Evolutionary conservation across 768 basidiomycete genomes (phyloP).

Genomic region (Lactarius tabidus): DNA sequence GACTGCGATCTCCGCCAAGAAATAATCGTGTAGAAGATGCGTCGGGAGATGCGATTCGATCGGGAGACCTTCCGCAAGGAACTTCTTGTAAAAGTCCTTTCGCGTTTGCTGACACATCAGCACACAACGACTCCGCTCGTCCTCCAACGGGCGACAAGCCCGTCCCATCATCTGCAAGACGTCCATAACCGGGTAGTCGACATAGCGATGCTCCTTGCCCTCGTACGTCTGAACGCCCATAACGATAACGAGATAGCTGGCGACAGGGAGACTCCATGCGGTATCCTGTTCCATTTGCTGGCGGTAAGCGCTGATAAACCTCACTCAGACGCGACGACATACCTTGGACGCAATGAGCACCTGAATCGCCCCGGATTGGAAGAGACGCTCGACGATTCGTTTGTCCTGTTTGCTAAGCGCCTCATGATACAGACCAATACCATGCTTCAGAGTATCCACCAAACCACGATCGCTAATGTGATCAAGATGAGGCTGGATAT

Average conservation of each 20-base stretch:
- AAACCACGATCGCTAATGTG: conserved; percentile 74
- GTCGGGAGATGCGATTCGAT: conserved; percentile 94
- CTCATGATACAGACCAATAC: conserved; percentile 95
- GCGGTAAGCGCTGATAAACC: neutral
- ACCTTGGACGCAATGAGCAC: conserved; percentile 93
- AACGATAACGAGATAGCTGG: conserved; percentile 96
- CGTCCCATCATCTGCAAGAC: conserved; percentile 99
- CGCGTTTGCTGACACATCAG: conserved; percentile 97
- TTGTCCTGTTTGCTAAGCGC: conserved; percentile 90
- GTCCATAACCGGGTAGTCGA: conserved; percentile 98
- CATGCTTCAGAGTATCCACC: conserved; percentile 78
- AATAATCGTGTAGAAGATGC: conserved; percentile 90
- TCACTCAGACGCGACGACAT: conserved; percentile 24
- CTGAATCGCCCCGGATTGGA: conserved; percentile 92
- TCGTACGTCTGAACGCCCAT: conserved; percentile 99
- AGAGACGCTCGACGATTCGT: conserved; percentile 86
- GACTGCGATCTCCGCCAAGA: conserved; percentile 96
- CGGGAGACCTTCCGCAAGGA: conserved; percentile 93
- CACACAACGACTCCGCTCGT: conserved; percentile 88
- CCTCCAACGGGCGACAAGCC: conserved; percentile 88
- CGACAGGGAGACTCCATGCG: conserved; percentile 92
- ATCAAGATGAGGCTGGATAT: conserved; percentile 85
- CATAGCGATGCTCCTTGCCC: conserved; percentile 95
- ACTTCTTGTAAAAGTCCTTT: conserved; percentile 99
- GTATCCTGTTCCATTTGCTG: conserved; percentile 60